Base-by-base conservation (phyloP, 1,284 basidiomycete genomes). In the Cryptococcus hybrid region DNA sequence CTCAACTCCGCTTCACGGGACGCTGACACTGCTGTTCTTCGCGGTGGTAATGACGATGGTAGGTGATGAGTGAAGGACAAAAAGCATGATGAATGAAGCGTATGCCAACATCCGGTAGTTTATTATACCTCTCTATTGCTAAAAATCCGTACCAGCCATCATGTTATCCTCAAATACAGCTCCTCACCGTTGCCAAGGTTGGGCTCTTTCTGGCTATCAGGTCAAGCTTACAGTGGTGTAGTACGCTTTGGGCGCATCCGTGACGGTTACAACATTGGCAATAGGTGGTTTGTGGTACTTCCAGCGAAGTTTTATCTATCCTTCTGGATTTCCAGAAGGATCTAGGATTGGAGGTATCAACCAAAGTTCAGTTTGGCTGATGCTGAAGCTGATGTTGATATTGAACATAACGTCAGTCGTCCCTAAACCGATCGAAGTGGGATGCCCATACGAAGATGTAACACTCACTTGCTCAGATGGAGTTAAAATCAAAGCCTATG, bases 301-400 rank as follows among this genome's bases (percentile, higher is more conserved):
- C 42, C 92, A 95, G 75, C 88, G 87, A 70, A 88, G 84, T 61
- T 81, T 95, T 52, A 93, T 95, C 71, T 95, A 95, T 72, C 92
- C 92, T 0, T 86, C 90, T 34, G 85, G 88, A n/a, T 88, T 88
- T 65, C 91, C 91, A 9, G 82, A 85, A 24, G 90, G 90, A 3
- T 90, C 90, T n/a, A 81, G 91, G 39, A 85, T 80, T 65, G 82
- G 90, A 57, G 56, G 80, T 70, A 9, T 46, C 5, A 11, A 24
- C 43, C 30, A 1, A 43, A 37, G 24, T 36, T 39, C 15, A 9
- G 35, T 34, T 38, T 18, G 13, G 38, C 30, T 3, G 9, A 36
- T 2, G 36, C 5, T 24, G 13, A 24, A 50, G 39, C 30, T 55
- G 47, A 35, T 56, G 44, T 34, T 36, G 48, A 51, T 30, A 30